phyloP scores from a whole-genome alignment of 2,329 filamentous ascomycete species.

The Chaetomium olivaceum region DNA sequence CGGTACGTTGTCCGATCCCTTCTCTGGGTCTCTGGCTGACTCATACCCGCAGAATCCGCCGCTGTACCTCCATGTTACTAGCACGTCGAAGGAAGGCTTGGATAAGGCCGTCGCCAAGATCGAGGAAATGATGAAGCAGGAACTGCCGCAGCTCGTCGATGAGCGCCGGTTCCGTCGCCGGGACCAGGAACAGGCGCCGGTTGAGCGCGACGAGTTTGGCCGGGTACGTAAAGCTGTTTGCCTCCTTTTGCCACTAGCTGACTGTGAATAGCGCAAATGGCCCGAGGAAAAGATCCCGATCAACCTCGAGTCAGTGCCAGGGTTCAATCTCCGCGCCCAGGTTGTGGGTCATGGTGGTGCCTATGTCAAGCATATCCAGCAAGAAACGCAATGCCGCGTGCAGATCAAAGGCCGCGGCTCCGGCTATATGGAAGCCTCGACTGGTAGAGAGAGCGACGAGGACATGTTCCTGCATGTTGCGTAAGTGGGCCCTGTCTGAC shows the following conservation, averaged over 20 bases:
- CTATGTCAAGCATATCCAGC: slow-evolving; percentile 97
- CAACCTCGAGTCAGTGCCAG: slow-evolving; percentile 83
- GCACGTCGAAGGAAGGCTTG: slow-evolving; percentile 86
- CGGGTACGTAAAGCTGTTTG: slow-evolving; percentile 57
- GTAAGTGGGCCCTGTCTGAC: slow-evolving; percentile 52
- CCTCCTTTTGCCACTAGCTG: slow-evolving; percentile 26
- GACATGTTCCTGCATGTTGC: slow-evolving; percentile 96
- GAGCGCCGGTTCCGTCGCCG: slow-evolving; percentile 51
- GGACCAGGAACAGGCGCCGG: slow-evolving; percentile 61
- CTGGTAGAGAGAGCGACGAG: slow-evolving; percentile 89
- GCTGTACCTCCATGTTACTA: slow-evolving; percentile 92
- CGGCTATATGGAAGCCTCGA: slow-evolving; percentile 86
- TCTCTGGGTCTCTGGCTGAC: slow-evolving; percentile 13
- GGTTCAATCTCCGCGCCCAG: slow-evolving; percentile 94
- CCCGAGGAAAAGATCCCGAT: slow-evolving; percentile 94
- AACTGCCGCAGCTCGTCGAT: slow-evolving; percentile 91
- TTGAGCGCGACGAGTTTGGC: slow-evolving; percentile 89
- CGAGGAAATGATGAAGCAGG: slow-evolving; percentile 93
- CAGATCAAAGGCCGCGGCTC: slow-evolving; percentile 98
- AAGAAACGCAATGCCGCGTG: slow-evolving; percentile 90
- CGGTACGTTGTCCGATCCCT: slow-evolving; percentile 61
- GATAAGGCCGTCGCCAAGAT: slow-evolving; percentile 86
- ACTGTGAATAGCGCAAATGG: slow-evolving; percentile 80
- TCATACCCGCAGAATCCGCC: slow-evolving; percentile 70
- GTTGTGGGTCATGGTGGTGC: slow-evolving; percentile 92